Conservation (phyloP, 345 rosid genomes). For the Citropsis articulata region DNA sequence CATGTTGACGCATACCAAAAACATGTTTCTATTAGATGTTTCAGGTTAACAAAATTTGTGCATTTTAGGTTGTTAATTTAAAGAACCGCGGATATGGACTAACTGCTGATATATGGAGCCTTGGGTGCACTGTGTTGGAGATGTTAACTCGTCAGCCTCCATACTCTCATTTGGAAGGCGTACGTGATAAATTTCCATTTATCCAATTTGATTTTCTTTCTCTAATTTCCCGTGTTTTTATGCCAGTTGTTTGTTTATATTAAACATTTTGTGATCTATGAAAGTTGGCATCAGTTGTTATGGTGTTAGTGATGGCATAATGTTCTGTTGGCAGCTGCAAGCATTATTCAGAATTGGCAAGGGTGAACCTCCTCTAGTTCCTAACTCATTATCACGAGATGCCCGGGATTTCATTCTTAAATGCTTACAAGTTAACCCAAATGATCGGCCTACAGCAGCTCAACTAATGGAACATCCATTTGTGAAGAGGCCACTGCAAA, state of each 20-base stretch:
- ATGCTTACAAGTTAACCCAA: conserved; percentile 69
- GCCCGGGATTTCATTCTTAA: conserved; percentile 57
- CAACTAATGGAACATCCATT: conserved; percentile 71
- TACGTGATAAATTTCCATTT: conserved; percentile 26
- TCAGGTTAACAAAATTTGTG: conserved; percentile 2
- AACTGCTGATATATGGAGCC: conserved; percentile 91
- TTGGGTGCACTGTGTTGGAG: conserved; percentile 86
- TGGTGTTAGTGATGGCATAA: not conserved
- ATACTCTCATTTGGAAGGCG: conserved; percentile 55
- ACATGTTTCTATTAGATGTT: not conserved
- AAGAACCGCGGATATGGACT: conserved; percentile 60
- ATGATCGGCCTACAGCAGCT: conserved; percentile 68
- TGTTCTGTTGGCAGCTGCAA: conserved; percentile 42
- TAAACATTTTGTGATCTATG: not conserved
- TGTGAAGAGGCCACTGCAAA: conserved; percentile 45
- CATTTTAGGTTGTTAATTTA: conserved; percentile 56
- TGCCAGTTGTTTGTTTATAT: not conserved
- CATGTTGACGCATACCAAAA: too few species aligned
- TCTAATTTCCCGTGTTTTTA: not conserved
- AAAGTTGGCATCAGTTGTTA: not conserved
- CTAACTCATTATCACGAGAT: conserved; percentile 51
- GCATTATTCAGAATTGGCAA: conserved; percentile 65
- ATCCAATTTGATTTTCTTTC: not conserved
- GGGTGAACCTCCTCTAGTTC: conserved; percentile 64
- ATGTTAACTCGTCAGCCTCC: conserved; percentile 68